Evolutionary conservation across 768 basidiomycete species (phyloP), one percentile per base, ranked within the genome.

Genomic region (Termitomyces eurrhizus): DNA sequence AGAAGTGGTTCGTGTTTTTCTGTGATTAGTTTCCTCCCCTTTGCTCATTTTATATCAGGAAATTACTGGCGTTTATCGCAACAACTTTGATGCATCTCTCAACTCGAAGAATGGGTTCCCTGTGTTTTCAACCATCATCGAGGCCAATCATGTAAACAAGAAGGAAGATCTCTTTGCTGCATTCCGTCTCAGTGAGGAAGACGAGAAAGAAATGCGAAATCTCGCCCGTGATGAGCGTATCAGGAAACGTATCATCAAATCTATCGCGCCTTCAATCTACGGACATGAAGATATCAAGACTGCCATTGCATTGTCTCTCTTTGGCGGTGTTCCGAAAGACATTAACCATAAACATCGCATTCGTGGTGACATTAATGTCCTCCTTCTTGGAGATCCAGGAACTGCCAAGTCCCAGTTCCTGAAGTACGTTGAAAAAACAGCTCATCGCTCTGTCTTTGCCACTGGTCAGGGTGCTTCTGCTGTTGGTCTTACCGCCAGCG

Each of bases 261-360:
- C 94, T 13, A 97, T 99, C 60, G 97, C 97, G 2, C 97, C 97
- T 0, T 97, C 95, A 41, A 98, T 99, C 73, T 99, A 98, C 67
- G 97, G 97, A 4, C 97, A 99, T 72, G 97, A 98, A 72, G 91
- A 98, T 72, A 98, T 99, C 81, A 98, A 98, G 77, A 97, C 96
- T 0, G 97, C 95, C 35, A 79, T 99, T 64, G 95, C 97, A 1
- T 83, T 99, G 54, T 94, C 94, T 1, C 86, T 99, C 41, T 98
- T 99, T 63, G 89, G 95, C 12, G 97, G 97, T 51, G 88, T 98
- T 1, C 70, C 92, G 3, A 99, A 99, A 73, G 93, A 99, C 70
- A 93, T 98, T 75, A 95, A 97, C 68, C 86, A 93, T 70, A 98
- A 99, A 74, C 92, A 93, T 73, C 85, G 91, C 44, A 93, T 99